Evolutionary conservation across 1,284 basidiomycete genomes (phyloP).

Genomic region (Rhizoctonia solani): DNA sequence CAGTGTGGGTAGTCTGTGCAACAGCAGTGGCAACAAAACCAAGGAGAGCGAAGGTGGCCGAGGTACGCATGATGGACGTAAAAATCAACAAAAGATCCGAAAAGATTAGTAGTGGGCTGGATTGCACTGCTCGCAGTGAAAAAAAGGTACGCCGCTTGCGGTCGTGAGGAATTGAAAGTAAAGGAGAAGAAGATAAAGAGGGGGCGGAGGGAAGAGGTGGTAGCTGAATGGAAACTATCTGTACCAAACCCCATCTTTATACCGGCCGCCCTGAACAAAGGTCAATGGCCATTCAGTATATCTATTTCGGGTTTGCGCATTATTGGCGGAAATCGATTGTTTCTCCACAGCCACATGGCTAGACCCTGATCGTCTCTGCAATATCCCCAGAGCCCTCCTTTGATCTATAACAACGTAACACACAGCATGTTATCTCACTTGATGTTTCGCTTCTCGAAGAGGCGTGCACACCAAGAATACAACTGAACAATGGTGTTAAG

Average conservation of each 20-base stretch:
- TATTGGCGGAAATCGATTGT: conserved; percentile 2
- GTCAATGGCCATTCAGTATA: too few relatives aligned
- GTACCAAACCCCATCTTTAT: too few relatives aligned
- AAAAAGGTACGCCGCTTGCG: conserved; percentile 28
- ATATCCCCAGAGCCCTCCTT: neutral
- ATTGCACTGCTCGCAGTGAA: conserved; percentile 32
- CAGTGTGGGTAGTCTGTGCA: conserved; percentile 32
- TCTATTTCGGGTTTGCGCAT: conserved; percentile 3
- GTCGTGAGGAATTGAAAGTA: neutral
- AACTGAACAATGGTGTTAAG: neutral
- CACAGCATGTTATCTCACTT: neutral
- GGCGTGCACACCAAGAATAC: neutral
- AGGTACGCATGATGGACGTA: conserved; percentile 23
- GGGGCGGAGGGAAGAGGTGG: neutral
- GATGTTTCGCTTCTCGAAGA: neutral
- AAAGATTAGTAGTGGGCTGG: conserved; percentile 27
- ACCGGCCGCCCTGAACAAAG: too few relatives aligned
- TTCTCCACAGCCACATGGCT: conserved; percentile 18
- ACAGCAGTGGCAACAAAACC: conserved; percentile 31
- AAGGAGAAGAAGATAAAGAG: neutral
- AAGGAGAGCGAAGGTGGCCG: conserved; percentile 34
- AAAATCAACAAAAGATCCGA: conserved; percentile 12
- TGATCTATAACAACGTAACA: neutral
- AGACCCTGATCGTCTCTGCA: conserved; percentile 24
- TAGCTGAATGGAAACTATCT: neutral